Evolutionary conservation across 2,329 filamentous ascomycete genomes (phyloP).

Genomic region (Fusarium luffae): DNA sequence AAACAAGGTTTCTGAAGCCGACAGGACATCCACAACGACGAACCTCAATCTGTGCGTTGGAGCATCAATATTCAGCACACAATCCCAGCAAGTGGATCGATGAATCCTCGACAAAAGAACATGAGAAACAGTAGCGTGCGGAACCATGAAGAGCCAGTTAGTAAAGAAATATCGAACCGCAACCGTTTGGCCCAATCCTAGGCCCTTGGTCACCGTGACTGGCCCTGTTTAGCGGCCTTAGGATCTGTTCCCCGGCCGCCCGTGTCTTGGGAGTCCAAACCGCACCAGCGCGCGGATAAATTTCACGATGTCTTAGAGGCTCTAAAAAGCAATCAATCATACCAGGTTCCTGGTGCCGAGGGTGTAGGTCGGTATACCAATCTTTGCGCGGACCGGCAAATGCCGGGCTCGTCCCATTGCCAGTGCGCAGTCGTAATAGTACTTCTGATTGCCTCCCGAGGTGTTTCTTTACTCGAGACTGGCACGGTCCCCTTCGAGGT

Average conservation of each 20-base stretch:
- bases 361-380: background rate
- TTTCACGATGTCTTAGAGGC: slow-evolving; percentile 16
- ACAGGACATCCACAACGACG: slow-evolving; percentile 4
- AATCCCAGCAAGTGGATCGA: slow-evolving; percentile 9
- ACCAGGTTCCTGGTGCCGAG: slow-evolving; percentile 2
- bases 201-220: slow-evolving; percentile 2
- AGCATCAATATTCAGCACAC: background rate
- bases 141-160: background rate
- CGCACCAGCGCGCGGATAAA: slow-evolving; percentile 5
- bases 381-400: slow-evolving; percentile 6
- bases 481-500: slow-evolving; percentile 25
- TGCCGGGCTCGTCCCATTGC: slow-evolving; percentile 5
- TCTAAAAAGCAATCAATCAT: slow-evolving; percentile 7
- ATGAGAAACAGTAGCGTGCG: background rate
- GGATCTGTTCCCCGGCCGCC: slow-evolving; percentile 10
- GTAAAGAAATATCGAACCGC: slow-evolving; percentile 19
- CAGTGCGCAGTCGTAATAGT: background rate
- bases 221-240: slow-evolving; percentile 16
- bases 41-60: slow-evolving; percentile 23
- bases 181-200: slow-evolving; percentile 12
- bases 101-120: slow-evolving; percentile 1
- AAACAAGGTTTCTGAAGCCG: background rate
- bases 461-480: background rate
- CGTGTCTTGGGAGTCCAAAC: slow-evolving; percentile 8
- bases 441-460: background rate